Percentiles rank a stretch among this genome's conserved stretches.
phyloP scores from a whole-genome alignment of 2,329 filamentous ascomycete genomes.

The Sordariomycetes sp. region DNA sequence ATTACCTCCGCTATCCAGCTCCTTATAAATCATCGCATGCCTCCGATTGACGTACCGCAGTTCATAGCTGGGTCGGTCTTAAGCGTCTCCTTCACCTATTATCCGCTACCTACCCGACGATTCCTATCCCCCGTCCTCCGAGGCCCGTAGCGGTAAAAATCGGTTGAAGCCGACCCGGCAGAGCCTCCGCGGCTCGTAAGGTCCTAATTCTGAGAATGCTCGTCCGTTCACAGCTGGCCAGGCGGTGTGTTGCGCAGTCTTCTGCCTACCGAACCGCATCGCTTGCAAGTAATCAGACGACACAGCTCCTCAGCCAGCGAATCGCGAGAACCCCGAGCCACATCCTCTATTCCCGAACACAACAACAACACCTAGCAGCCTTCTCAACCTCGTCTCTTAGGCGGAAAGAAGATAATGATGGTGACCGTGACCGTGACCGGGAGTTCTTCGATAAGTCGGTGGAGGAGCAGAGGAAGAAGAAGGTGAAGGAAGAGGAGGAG shows the following conservation, averaged over 20 bases:
- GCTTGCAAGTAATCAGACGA: background rate
- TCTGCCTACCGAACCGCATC: background rate
- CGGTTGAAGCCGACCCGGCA: background rate
- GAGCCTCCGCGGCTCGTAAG: slow-evolving; percentile 1
- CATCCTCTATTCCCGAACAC: background rate
- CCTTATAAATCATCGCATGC: slow-evolving; percentile 3
- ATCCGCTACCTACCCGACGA: background rate
- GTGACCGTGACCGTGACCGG: slow-evolving; percentile 22
- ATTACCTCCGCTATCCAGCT: background rate
- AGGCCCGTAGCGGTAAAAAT: background rate
- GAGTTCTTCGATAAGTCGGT: slow-evolving; percentile 34
- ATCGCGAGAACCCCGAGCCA: background rate
- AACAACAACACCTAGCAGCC: background rate
- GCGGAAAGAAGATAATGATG: slow-evolving; percentile 11
- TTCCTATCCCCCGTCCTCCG: slow-evolving; percentile 1
- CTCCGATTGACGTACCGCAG: background rate
- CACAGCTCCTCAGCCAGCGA: background rate
- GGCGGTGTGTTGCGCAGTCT: slow-evolving; percentile 2
- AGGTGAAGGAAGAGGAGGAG: slow-evolving; percentile 19
- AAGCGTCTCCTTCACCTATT: background rate
- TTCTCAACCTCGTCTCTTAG: slow-evolving; percentile 2
- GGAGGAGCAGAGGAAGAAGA: slow-evolving; percentile 25
- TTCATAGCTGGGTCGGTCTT: slow-evolving; percentile 1
- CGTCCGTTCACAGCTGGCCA: slow-evolving; percentile 2
- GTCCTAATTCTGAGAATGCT: background rate